Evolutionary conservation across 169 alveolate genomes (phyloP), one percentile per base, ranked within the genome.

Genomic region (Babesia divergens): DNA sequence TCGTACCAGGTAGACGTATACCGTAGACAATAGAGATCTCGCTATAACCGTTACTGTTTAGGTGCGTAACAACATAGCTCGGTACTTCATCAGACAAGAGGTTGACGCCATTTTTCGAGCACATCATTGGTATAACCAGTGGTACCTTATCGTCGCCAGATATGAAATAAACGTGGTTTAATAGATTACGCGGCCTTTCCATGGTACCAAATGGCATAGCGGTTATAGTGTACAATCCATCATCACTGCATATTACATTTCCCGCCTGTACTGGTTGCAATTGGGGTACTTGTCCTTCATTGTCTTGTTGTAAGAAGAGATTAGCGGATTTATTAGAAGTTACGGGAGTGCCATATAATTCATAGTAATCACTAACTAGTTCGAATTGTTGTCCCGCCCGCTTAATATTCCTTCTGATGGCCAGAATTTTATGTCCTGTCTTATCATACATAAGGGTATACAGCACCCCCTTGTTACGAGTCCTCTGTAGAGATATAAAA

Each of bases 161-260:
- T 32, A 22, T 24, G 20, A 46, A 62, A n/a, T 62, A 51, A 18
- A 62, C 72, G 13, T 24, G 49, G n/a, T 47, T 47, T 29, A 62
- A 28, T 2, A 28, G 37, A 44, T 62, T 28, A 4, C 29, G 31
- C 0, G 56, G 43, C 5, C 59, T 16, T 4, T 31, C 4, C 46
- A 47, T 4, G 9, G 62, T 62, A 13, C 72, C 72, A 16, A 62
- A 62, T 18, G 72, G 72, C 42, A 62, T 28, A 2, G 47, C 43
- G 3, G 3, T 24, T 14, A 47, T 59, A 6, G 29, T 22, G 32
- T 43, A 43, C 2, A 14, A 16, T 0, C 20, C 53, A 0, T 37
- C 37, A 13, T 40, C 51, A 6, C 24, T 22, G 13, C 2, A 4
- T 3, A 18, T 34, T 7, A 58, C 40, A 4, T 4, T 20, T 0